Base-by-base conservation (phyloP, 768 basidiomycete species). In the Mycena belliarum region DNA sequence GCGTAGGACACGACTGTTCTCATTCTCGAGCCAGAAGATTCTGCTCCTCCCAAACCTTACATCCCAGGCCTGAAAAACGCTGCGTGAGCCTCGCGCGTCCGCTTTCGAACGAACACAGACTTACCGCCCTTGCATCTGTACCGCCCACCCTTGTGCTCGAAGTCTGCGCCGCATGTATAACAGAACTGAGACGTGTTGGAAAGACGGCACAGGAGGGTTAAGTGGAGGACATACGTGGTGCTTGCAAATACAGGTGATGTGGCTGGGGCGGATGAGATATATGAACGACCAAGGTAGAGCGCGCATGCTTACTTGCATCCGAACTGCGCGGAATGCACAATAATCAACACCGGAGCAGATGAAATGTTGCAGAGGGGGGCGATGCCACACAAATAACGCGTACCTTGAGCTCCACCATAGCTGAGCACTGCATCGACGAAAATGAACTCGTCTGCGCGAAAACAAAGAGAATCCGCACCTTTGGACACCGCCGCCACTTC, bases 321-420 rank as follows among this genome's bases (percentile, higher is more conserved):
- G 32, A 49, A 64, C 63, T 61, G 24, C 6, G 28, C 9, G 11
- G 32, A 47, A 40, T n/a, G n/a, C n/a, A n/a, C n/a, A n/a, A n/a
- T n/a, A 6, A 24, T 56, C 11, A 56, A 53, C 21, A 12, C 20
- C 14, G 11, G 32, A 16, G 15, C 2, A 9, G 35, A 14, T 16
- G 40, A 29, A n/a, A n/a, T n/a, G n/a, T n/a, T n/a, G n/a, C n/a
- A n/a, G 25, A 24, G 51, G 2, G 40, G 48, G 24, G 29, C 32
- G 4, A 32, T 61, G 35, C 12, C 20, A 35, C 68, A 44, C n/a
- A n/a, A n/a, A n/a, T n/a, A n/a, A n/a, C n/a, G n/a, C n/a, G n/a
- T 54, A 74, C 74, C 75, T 75, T 52, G 65, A 66, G 45, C 44
- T 66, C 65, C 12, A 66, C 65, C 65, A 66, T 66, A 1, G 65